phyloP scores from a whole-genome alignment of 495 filamentous ascomycete species.

The Thermothielavioides terrestris region DNA sequence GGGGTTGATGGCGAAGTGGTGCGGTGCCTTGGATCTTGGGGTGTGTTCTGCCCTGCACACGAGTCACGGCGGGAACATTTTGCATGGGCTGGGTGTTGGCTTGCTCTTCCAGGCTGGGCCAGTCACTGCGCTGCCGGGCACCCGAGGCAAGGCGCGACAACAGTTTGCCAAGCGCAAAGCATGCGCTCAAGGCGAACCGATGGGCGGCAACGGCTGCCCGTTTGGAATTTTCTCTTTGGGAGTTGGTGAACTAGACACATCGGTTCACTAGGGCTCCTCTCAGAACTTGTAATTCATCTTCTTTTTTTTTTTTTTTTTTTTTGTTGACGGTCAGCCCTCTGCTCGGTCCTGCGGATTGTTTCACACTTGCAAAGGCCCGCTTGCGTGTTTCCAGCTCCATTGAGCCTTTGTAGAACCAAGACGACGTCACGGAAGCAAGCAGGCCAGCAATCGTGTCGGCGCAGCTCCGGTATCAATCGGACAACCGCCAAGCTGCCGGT shows the following conservation, averaged over 20 bases:
- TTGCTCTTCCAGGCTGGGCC: background rate
- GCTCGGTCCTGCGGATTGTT: too few species aligned
- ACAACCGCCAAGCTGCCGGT: too few species aligned
- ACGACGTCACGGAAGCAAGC: too few species aligned
- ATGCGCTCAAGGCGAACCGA: background rate
- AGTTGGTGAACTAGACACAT: constrained; percentile 22
- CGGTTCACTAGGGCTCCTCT: constrained; percentile 19
- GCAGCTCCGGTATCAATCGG: too few species aligned
- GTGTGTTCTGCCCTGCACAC: background rate
- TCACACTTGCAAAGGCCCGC: background rate
- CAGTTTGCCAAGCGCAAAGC: background rate
- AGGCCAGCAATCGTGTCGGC: too few species aligned
- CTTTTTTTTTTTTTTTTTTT: constrained; percentile 5
- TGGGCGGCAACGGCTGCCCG: constrained; percentile 1
- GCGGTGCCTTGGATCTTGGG: background rate
- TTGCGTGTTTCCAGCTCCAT: background rate
- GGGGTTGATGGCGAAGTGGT: background rate
- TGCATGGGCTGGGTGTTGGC: constrained; percentile 2
- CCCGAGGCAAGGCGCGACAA: background rate
- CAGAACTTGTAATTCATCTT: constrained; percentile 23
- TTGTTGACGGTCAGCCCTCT: too few species aligned
- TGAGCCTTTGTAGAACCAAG: background rate
- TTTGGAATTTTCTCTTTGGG: constrained; percentile 16
- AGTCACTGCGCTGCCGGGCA: too few species aligned
- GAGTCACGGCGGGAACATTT: background rate